These are phyloP conservation scores for Trypanosoma theileri DNA, from an alignment of 208 protist genomes.

Conservation along the genomic window DNA sequence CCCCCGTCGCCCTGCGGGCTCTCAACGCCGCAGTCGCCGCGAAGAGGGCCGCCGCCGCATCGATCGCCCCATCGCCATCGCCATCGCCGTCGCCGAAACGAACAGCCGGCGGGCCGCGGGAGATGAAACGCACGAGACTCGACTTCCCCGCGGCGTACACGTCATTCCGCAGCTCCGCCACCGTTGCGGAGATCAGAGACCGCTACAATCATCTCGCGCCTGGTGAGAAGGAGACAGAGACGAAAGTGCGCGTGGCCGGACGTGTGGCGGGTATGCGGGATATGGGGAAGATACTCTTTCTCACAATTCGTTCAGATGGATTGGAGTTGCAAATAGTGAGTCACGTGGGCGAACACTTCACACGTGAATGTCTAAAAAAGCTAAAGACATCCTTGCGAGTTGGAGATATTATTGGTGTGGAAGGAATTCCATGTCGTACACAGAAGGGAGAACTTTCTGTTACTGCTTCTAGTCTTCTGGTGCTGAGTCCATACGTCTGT, in stretches of 20 bases:
- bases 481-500: constrained; percentile 84
- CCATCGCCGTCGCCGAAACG: too few relatives aligned
- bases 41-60: too few relatives aligned
- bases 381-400: constrained; percentile 49
- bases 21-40: too few relatives aligned
- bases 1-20: too few relatives aligned
- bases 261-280: constrained; percentile 71
- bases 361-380: constrained; percentile 50
- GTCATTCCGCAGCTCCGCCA: constrained; percentile 52
- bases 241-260: constrained; percentile 54
- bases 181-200: constrained; percentile 48
- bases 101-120: too few relatives aligned
- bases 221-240: constrained; percentile 24
- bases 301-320: constrained; percentile 67
- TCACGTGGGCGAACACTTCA: constrained; percentile 52
- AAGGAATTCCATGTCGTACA: constrained; percentile 70
- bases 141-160: constrained; percentile 61
- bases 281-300: constrained; percentile 86
- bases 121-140: constrained; percentile 26
- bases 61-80: too few relatives aligned
- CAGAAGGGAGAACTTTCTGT: constrained; percentile 86
- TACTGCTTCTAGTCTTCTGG: constrained; percentile 42
- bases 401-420: constrained; percentile 88
- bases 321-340: constrained; percentile 70
- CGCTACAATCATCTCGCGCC: constrained; percentile 42